A percentile compares a stretch with the other conserved stretches of the same genome.
Conservation (phyloP, 768 basidiomycete genomes). For the Amanita jacksonii region DNA sequence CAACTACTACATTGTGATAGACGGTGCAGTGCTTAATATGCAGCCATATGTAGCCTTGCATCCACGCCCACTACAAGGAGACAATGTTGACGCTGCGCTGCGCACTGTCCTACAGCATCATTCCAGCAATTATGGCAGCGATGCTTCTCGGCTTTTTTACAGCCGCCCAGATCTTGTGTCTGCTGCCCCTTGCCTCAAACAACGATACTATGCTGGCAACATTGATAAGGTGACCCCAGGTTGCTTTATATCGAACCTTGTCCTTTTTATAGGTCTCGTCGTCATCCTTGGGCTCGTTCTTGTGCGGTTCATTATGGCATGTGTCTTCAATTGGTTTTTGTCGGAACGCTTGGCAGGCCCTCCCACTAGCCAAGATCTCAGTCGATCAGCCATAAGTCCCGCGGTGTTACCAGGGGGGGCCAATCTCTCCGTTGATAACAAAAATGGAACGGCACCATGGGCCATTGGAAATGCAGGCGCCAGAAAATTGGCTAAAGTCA, state of each 20-base stretch:
- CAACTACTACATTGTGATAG: slow-evolving; percentile 74
- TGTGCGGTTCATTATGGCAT: slow-evolving; percentile 92
- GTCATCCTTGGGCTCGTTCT: slow-evolving; percentile 88
- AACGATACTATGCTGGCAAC: slow-evolving; percentile 87
- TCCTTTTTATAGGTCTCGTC: slow-evolving; percentile 85
- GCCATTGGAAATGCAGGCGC: slow-evolving; percentile 46
- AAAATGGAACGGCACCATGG: slow-evolving; percentile 92
- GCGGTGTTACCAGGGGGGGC: slow-evolving; percentile 96
- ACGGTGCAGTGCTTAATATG: slow-evolving; percentile 92
- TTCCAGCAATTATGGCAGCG: slow-evolving; percentile 57
- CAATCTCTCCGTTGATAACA: slow-evolving; percentile 88
- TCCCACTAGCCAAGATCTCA: slow-evolving; percentile 61
- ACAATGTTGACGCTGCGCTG: slow-evolving; percentile 76
- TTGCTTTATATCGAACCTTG: slow-evolving; percentile 82
- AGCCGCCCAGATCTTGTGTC: slow-evolving; percentile 53
- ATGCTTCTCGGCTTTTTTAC: slow-evolving; percentile 84
- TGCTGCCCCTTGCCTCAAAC: slow-evolving; percentile 69
- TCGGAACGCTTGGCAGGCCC: slow-evolving; percentile 74
- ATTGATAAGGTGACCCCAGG: slow-evolving; percentile 97
- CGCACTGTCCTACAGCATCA: slow-evolving; percentile 55
- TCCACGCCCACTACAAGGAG: slow-evolving; percentile 53
- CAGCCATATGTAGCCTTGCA: slow-evolving; percentile 75
- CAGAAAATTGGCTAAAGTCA: slow-evolving; percentile 41
- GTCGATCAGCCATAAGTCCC: slow-evolving; percentile 82
- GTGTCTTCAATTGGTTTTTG: slow-evolving; percentile 94